Evolutionary conservation across 768 basidiomycete genomes (phyloP).

Genomic region (Hericium rajendrae): DNA sequence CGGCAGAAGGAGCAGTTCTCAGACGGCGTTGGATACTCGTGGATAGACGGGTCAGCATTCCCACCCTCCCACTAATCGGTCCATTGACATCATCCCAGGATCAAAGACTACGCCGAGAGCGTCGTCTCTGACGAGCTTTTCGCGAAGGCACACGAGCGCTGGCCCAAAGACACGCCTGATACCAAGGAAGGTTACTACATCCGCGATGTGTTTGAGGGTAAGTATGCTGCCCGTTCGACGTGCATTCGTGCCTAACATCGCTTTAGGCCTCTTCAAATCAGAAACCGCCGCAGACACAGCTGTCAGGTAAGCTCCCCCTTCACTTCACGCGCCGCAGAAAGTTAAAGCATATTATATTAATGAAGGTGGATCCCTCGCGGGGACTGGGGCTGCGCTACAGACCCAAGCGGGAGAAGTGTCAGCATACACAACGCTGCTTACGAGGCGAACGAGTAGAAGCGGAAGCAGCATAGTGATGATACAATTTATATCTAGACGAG

Average conservation of each 20-base stretch:
- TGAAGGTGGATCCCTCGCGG: constrained; percentile 84
- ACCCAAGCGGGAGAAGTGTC: constrained; percentile 93
- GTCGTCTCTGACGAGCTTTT: constrained; percentile 78
- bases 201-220: constrained; percentile 84
- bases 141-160: constrained; percentile 61
- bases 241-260: neutral
- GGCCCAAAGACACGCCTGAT: constrained; percentile 73
- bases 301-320: constrained; percentile 53
- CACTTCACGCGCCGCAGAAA: neutral
- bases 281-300: constrained; percentile 84
- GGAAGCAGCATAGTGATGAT: constrained; percentile 21
- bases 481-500: constrained; percentile 22
- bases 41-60: constrained; percentile 82
- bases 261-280: constrained; percentile 68
- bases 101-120: constrained; percentile 78
- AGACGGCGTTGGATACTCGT: constrained; percentile 96
- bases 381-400: constrained; percentile 93
- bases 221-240: constrained; percentile 6
- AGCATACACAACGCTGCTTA: constrained; percentile 95
- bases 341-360: neutral
- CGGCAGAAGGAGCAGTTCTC: constrained; percentile 99
- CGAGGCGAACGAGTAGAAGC: constrained; percentile 11
- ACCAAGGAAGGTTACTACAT: constrained; percentile 97
- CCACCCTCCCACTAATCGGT: neutral
- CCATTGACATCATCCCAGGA: constrained; percentile 32